phyloP scores from a whole-genome alignment of 2,329 filamentous ascomycete species.

The Trichoderma simmonsii region DNA sequence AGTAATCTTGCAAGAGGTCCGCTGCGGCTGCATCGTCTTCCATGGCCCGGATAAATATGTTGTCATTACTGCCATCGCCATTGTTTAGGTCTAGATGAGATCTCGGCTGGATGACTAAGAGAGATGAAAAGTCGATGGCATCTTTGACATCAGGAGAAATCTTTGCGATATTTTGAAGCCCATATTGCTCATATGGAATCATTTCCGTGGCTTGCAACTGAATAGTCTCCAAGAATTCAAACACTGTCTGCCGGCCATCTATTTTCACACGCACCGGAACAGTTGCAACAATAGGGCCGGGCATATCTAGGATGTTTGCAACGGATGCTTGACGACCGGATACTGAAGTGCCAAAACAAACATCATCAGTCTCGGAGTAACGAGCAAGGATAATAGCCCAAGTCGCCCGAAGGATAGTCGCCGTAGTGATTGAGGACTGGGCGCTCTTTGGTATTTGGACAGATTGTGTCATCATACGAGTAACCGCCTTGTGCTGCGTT shows the following conservation, averaged over 20 bases:
- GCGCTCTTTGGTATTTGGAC: background rate
- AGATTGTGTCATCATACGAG: background rate
- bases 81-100: background rate
- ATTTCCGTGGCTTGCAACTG: conserved; percentile 19
- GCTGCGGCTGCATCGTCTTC: background rate
- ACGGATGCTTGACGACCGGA: conserved; percentile 22
- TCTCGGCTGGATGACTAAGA: conserved; percentile 1
- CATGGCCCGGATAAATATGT: background rate
- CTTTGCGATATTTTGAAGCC: conserved; percentile 5
- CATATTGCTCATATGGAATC: conserved; percentile 10
- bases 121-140: background rate
- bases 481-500: background rate
- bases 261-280: conserved; percentile 21
- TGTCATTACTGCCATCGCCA: background rate
- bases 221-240: conserved; percentile 18
- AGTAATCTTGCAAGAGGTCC: background rate
- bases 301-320: conserved; percentile 12
- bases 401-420: conserved; percentile 26
- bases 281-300: conserved; percentile 21
- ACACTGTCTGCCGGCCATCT: conserved; percentile 4
- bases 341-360: conserved; percentile 17
- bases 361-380: conserved; percentile 3
- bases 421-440: conserved; percentile 16
- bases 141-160: background rate
- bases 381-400: conserved; percentile 25